These are phyloP conservation scores for Ophiostoma triangulosporum DNA, from an alignment of 2,329 filamentous ascomycete genomes.

Conservation along the genomic window DNA sequence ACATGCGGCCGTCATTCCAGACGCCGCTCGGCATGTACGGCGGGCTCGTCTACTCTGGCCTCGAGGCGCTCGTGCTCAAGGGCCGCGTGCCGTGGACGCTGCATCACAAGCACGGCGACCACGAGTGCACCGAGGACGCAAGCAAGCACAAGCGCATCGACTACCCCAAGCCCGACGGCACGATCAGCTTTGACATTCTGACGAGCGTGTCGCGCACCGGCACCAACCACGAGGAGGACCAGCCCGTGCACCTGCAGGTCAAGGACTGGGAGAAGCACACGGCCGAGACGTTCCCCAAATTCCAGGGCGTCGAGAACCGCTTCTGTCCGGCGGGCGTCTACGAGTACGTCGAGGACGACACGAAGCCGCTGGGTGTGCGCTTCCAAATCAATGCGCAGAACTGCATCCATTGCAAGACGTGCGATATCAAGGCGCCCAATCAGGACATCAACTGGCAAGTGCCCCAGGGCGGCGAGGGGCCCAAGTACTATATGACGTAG, in stretches of 20 bases:
- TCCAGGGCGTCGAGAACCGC: constrained; percentile 85
- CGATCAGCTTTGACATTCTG: constrained; percentile 90
- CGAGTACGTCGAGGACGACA: constrained; percentile 89
- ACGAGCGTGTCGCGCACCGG: constrained; percentile 91
- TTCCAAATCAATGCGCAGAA: constrained; percentile 98
- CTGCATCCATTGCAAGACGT: constrained; percentile 99
- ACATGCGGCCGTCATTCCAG: constrained; percentile 95
- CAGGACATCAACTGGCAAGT: constrained; percentile 98
- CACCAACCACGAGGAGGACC: constrained; percentile 97
- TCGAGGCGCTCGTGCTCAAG: constrained; percentile 79
- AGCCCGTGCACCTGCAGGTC: constrained; percentile 91
- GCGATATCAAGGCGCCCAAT: constrained; percentile 92
- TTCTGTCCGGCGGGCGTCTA: constrained; percentile 98
- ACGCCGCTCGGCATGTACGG: constrained; percentile 75
- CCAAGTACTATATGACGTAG: constrained; percentile 58
- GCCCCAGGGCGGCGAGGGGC: constrained; percentile 75
- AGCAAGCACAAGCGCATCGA: constrained; percentile 78
- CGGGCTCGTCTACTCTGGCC: constrained; percentile 79
- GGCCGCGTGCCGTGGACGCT: constrained; percentile 86
- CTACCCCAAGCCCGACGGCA: constrained; percentile 91
- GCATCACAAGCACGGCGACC: constrained; percentile 67
- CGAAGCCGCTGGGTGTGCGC: constrained; percentile 73
- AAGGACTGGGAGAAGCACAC: constrained; percentile 90
- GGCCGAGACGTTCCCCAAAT: constrained; percentile 67
- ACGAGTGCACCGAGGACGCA: constrained; percentile 65